Evolutionary conservation across 1,139 yeast species (phyloP), one percentile per base, ranked within the genome.

Genomic region (Candida smagusa): DNA sequence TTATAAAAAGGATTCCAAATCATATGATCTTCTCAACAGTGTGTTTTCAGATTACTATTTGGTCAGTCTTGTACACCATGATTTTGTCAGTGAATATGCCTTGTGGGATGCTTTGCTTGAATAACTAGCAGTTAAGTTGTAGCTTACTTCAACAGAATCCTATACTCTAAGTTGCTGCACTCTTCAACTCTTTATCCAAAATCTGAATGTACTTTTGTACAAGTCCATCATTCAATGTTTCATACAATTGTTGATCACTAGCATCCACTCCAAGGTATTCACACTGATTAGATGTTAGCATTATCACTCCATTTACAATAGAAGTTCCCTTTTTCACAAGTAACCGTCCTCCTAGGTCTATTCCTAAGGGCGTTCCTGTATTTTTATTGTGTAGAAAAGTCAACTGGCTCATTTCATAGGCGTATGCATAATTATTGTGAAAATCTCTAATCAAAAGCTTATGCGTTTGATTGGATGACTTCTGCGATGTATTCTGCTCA

Each of bases 41-140:
- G 72, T 89, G 28, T 72, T 79, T 53, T 71, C 78, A 30, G 72
- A 79, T 37, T 86, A 84, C 49, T 80, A 79, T 48, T 71, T 94
- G 53, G 90, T 89, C 16, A 84, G 96, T 37, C 72, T 90, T 44
- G 81, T 90, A 28, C 88, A 87, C 58, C 97, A 89, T 58, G 92
- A 90, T 52, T 90, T 73, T 60, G 77, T 78, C 33, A 75, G 84
- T 42, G 90, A 83, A 49, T 68, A 72, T 42, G 95, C 83, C 1
- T 70, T 90, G 40, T 90, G 97, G 97, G 79, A 79, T 30, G 49
- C 79, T 34, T 63, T 86, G 38, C 57, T 77, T 39, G 47, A 52
- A 52, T 54, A 53, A 54, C 61, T 47, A 45, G 38, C 44, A 32
- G 36, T 35, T 33, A 46, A 48, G 35, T 47, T 48, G n/a, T 44